Evolutionary conservation across 345 rosid genomes (phyloP).

Genomic region (Aethionema arabicum): DNA sequence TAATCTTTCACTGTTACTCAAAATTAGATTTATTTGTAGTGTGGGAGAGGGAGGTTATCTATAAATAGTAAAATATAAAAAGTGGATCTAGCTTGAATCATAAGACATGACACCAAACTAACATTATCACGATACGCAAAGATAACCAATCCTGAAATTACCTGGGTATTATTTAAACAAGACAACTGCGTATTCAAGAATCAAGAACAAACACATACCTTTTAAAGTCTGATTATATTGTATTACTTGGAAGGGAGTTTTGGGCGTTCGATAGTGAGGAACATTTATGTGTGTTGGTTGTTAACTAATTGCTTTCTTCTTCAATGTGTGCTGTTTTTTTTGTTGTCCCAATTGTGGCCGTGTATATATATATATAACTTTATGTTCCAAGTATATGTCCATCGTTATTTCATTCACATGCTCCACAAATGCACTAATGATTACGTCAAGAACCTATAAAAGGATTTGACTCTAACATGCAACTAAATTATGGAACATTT

Average conservation of each 20-base stretch:
- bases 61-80: too few species aligned
- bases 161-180: too few species aligned
- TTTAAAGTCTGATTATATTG: slow-evolving; percentile 4
- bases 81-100: slow-evolving; percentile 26
- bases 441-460: slow-evolving; percentile 18
- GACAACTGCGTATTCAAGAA: slow-evolving; percentile 1
- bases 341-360: too few species aligned
- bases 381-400: slow-evolving; percentile 27
- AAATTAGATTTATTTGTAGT: neutral
- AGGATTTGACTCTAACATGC: too few species aligned
- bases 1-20: slow-evolving; percentile 11
- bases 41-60: too few species aligned
- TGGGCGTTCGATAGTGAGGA: neutral
- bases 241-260: slow-evolving; percentile 17
- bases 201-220: slow-evolving; percentile 22
- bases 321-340: slow-evolving; percentile 7
- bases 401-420: slow-evolving; percentile 38
- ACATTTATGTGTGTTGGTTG: slow-evolving; percentile 22
- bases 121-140: slow-evolving; percentile 29
- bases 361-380: slow-evolving; percentile 10
- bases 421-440: slow-evolving; percentile 26
- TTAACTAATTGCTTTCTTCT: slow-evolving; percentile 26
- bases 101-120: slow-evolving; percentile 34
- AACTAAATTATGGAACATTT: too few species aligned
- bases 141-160: neutral